These are phyloP conservation scores for Myochromella boudieri DNA, from an alignment of 768 basidiomycete genomes.

Conservation along the genomic window DNA sequence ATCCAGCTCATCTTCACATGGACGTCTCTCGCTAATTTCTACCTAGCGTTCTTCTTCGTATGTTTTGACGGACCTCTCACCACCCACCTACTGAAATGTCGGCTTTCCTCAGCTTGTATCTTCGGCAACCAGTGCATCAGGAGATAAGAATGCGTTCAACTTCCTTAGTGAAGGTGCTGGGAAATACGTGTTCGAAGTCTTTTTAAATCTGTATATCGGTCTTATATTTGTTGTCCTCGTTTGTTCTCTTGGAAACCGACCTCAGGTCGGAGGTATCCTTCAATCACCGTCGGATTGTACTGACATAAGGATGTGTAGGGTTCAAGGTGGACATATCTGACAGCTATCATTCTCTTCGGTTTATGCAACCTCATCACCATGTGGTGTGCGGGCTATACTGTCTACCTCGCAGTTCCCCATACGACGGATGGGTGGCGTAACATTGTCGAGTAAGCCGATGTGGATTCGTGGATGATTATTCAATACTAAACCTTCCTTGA, in stretches of 20 bases:
- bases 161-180: constrained; percentile 77
- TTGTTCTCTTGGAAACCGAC: constrained; percentile 90
- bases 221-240: constrained; percentile 80
- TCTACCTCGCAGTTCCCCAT: constrained; percentile 82
- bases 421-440: constrained; percentile 73
- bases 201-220: constrained; percentile 80
- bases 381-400: constrained; percentile 90
- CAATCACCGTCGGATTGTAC: neutral
- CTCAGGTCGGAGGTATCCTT: constrained; percentile 41
- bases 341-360: constrained; percentile 78
- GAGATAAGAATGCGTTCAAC: constrained; percentile 69
- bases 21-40: constrained; percentile 93
- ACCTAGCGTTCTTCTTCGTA: constrained; percentile 92
- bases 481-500: neutral
- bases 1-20: constrained; percentile 90
- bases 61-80: constrained; percentile 28
- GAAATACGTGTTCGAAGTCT: constrained; percentile 71
- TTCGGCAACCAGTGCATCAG: constrained; percentile 62
- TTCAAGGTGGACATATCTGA: constrained; percentile 81
- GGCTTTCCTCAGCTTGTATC: constrained; percentile 61
- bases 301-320: constrained; percentile 42
- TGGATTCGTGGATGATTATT: neutral
- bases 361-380: constrained; percentile 75
- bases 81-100: constrained; percentile 2
- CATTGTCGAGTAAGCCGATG: constrained; percentile 57